Percentiles rank a stretch among this genome's conserved stretches.
Evolutionary conservation across 345 rosid genomes (phyloP).

Genomic region (Lumnitzera littorea): DNA sequence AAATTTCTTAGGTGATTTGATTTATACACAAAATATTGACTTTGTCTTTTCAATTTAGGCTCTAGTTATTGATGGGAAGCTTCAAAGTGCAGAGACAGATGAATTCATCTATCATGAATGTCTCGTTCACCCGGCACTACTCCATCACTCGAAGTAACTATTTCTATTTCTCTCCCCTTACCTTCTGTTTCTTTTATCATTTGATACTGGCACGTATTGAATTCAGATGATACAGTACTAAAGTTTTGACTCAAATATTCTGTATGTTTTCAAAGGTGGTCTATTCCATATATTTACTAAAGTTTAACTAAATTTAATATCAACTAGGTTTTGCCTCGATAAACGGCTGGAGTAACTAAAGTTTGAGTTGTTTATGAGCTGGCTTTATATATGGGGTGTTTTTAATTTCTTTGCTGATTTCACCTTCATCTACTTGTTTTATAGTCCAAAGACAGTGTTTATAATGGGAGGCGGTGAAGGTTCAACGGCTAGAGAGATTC

Average conservation of each 20-base stretch:
- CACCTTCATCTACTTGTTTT: neutral
- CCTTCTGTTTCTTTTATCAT: neutral
- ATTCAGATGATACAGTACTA: too few species aligned
- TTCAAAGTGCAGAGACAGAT: constrained; percentile 67
- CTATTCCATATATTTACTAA: too few species aligned
- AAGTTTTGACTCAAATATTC: too few species aligned
- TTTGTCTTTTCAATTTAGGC: constrained; percentile 21
- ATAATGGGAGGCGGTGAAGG: constrained; percentile 80
- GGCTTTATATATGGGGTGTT: too few species aligned
- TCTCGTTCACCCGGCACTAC: constrained; percentile 55
- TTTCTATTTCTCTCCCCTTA: neutral
- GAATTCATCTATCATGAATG: constrained; percentile 70
- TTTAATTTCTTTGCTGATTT: too few species aligned
- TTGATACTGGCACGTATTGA: too few species aligned
- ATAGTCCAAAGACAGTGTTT: constrained; percentile 39
- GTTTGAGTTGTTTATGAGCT: too few species aligned
- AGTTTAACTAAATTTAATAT: too few species aligned
- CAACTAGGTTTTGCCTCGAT: too few species aligned
- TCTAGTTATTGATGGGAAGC: constrained; percentile 61
- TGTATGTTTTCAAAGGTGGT: too few species aligned
- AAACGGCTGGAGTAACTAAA: too few species aligned
- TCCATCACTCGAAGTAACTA: constrained; percentile 40
- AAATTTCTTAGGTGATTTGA: neutral
- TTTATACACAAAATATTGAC: neutral
- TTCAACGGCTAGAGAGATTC: constrained; percentile 57